phyloP scores from a whole-genome alignment of 2,329 filamentous ascomycete genomes.

The Thelonectria blattea region DNA sequence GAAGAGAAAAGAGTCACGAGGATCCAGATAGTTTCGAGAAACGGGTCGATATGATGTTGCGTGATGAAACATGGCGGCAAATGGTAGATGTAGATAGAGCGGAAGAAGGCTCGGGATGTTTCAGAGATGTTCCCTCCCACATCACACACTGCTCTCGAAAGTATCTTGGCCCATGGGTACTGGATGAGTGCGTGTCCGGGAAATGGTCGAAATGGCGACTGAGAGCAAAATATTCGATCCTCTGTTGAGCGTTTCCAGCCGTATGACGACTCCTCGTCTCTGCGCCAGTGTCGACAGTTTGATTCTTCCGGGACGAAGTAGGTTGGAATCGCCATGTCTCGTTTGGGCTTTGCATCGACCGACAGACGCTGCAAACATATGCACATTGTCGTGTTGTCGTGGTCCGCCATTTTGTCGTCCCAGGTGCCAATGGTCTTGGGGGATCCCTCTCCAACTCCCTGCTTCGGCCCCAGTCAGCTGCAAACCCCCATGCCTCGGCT shows the following conservation, averaged over 20 bases:
- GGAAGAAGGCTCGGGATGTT: too few relatives aligned
- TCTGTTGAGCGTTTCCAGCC: too few relatives aligned
- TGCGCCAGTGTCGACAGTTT: background rate
- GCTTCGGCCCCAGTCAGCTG: background rate
- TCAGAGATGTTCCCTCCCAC: too few relatives aligned
- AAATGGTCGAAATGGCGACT: too few relatives aligned
- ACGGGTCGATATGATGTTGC: background rate
- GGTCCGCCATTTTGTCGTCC: background rate
- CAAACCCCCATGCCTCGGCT: background rate
- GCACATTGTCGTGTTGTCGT: background rate
- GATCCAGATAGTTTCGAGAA: background rate
- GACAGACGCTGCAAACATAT: background rate
- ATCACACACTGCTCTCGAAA: too few relatives aligned
- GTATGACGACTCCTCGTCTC: background rate
- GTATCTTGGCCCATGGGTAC: too few relatives aligned
- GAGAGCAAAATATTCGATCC: too few relatives aligned
- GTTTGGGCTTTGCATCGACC: background rate
- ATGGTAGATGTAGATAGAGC: background rate
- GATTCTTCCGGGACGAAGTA: background rate
- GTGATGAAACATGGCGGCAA: background rate
- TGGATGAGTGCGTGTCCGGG: too few relatives aligned
- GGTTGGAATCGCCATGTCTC: background rate
- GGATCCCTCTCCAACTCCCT: background rate
- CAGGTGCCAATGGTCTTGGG: background rate
- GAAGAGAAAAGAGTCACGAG: background rate